A percentile compares a stretch with the other conserved stretches of the same genome.
Conservation (phyloP, 331 rosid species). For the Malus hybrid region DNA sequence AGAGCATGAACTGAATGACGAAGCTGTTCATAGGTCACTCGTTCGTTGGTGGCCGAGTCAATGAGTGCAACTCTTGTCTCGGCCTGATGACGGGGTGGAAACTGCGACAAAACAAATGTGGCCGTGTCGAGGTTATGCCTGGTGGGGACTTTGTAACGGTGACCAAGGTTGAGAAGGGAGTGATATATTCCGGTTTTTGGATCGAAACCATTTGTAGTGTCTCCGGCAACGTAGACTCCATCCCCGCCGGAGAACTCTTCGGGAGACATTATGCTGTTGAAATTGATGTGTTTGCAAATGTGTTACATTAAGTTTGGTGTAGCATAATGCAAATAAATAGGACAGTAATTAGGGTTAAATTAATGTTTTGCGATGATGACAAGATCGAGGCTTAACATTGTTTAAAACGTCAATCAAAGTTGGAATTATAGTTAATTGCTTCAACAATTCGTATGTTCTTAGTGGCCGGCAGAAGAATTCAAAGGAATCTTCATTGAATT, state of each 20-base stretch:
- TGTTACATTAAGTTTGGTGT: neutral
- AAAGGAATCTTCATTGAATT: neutral
- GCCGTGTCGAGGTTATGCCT: constrained; percentile 45
- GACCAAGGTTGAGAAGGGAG: constrained; percentile 30
- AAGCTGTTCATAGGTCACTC: constrained; percentile 54
- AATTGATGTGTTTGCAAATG: neutral
- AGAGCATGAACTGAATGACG: constrained; percentile 45
- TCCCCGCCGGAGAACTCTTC: constrained; percentile 16
- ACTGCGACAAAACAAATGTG: constrained; percentile 59
- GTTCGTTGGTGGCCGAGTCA: constrained; percentile 37
- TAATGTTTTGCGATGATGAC: neutral
- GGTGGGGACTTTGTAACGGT: constrained; percentile 36
- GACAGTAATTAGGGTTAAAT: neutral
- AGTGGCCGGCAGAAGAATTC: neutral
- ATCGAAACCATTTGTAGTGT: constrained; percentile 48
- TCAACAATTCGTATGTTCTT: neutral
- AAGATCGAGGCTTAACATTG: constrained; percentile 2
- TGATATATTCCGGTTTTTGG: constrained; percentile 50
- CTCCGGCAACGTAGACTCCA: neutral
- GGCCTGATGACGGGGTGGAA: constrained; percentile 43
- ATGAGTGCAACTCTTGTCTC: constrained; percentile 54
- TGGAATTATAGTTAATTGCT: neutral
- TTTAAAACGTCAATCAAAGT: neutral
- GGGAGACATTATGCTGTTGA: neutral
- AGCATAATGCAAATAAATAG: neutral